phyloP scores from a whole-genome alignment of 169 alveolate genomes.

The Plasmodium cynomolgi region DNA sequence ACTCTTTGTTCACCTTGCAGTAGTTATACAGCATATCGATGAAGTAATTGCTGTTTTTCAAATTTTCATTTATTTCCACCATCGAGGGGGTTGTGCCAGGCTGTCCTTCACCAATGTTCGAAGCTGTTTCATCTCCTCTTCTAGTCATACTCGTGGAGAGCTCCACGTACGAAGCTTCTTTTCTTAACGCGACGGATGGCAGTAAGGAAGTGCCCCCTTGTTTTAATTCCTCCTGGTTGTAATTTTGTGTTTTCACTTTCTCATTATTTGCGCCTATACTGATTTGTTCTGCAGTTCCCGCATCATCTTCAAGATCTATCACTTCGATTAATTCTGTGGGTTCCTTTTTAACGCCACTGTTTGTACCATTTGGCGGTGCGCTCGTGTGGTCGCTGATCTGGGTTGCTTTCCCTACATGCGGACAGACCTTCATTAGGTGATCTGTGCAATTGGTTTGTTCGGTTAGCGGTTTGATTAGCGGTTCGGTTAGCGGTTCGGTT shows the following conservation, averaged over 20 bases:
- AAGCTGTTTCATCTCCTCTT: neutral
- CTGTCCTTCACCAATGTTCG: neutral
- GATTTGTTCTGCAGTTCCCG: neutral
- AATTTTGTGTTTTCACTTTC: neutral
- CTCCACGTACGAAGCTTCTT: neutral
- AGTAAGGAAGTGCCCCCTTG: neutral
- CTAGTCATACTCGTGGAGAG: neutral
- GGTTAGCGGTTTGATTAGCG: neutral
- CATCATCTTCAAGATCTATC: neutral
- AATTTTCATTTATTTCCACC: neutral
- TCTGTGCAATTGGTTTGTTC: neutral
- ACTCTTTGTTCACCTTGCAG: slow-evolving; percentile 21
- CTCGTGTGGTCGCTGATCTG: neutral
- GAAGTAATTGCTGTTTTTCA: slow-evolving; percentile 50
- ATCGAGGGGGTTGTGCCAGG: neutral
- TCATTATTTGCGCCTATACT: neutral
- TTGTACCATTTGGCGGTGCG: neutral
- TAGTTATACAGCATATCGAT: slow-evolving; percentile 28
- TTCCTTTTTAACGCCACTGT: neutral
- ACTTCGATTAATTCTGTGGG: neutral
- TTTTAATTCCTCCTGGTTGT: neutral
- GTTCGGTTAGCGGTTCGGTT: neutral
- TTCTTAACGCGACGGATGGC: neutral
- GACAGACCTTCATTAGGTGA: neutral
- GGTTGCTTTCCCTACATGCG: neutral